Conservation (phyloP, 2,329 filamentous ascomycete genomes). For the Aureobasidium sp. region DNA sequence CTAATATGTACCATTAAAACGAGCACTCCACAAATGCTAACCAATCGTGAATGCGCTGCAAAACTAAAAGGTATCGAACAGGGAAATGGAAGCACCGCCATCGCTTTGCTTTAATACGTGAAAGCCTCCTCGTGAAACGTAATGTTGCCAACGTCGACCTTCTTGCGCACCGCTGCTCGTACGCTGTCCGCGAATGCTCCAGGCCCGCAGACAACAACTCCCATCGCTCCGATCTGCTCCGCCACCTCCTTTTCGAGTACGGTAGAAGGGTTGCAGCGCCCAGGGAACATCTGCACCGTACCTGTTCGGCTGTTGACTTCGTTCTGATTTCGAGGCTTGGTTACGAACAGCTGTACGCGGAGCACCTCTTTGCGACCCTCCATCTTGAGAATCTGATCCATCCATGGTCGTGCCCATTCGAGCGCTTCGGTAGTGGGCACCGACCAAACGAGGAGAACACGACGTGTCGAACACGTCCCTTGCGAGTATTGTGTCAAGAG, state of each 20-base stretch:
- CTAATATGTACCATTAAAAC: constrained; percentile 4
- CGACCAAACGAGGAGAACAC: constrained; percentile 69
- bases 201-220: constrained; percentile 57
- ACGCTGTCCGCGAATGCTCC: constrained; percentile 59
- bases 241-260: constrained; percentile 52
- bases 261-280: constrained; percentile 49
- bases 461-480: constrained; percentile 63
- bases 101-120: constrained; percentile 44
- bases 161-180: constrained; percentile 45
- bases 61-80: constrained; percentile 13
- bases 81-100: background rate
- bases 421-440: constrained; percentile 64
- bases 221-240: constrained; percentile 51
- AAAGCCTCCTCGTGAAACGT: constrained; percentile 62
- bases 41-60: background rate
- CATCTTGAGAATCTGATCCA: constrained; percentile 57
- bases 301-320: constrained; percentile 52
- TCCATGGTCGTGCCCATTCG: constrained; percentile 58
- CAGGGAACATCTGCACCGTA: constrained; percentile 55
- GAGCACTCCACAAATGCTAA: constrained; percentile 9
- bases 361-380: constrained; percentile 53
- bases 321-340: constrained; percentile 48
- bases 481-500: constrained; percentile 62
- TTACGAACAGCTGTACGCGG: constrained; percentile 56
- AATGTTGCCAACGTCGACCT: constrained; percentile 46